Evolutionary conservation across 148 eudicot genomes (phyloP).

Genomic region (Chenopodium formosanum): DNA sequence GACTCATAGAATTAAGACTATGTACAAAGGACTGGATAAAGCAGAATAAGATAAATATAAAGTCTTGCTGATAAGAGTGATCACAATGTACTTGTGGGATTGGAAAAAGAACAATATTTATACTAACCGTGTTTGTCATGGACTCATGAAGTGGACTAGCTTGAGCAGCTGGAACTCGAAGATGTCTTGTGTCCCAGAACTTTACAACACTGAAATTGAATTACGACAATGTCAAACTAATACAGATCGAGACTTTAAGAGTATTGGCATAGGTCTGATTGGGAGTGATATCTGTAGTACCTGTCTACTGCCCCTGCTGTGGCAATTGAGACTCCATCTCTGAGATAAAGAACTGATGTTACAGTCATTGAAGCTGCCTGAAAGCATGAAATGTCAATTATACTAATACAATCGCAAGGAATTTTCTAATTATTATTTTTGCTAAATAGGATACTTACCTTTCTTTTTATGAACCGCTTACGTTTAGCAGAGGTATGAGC

Average conservation of each 20-base stretch:
- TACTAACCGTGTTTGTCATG: slow-evolving; percentile 43
- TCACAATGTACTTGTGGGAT: neutral
- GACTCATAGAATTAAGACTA: neutral
- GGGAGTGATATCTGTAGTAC: slow-evolving; percentile 31
- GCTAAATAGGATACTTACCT: slow-evolving; percentile 17
- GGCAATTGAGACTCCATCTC: slow-evolving; percentile 78
- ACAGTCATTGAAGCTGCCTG: slow-evolving; percentile 26
- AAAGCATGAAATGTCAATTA: too few species aligned
- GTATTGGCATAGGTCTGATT: neutral
- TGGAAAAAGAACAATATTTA: neutral
- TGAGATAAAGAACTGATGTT: slow-evolving; percentile 7
- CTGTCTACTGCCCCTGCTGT: slow-evolving; percentile 94
- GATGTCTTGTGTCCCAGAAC: slow-evolving; percentile 87
- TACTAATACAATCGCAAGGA: too few species aligned
- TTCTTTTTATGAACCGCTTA: slow-evolving; percentile 51
- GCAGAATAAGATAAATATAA: neutral
- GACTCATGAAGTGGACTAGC: slow-evolving; percentile 48
- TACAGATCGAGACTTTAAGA: neutral
- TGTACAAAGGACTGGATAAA: neutral
- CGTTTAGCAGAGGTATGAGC: slow-evolving; percentile 58
- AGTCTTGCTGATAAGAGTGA: neutral
- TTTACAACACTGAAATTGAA: slow-evolving; percentile 58
- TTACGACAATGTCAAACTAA: neutral
- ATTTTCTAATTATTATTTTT: too few species aligned
- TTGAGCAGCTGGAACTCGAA: slow-evolving; percentile 57